Conservation (phyloP, 2,329 filamentous ascomycete genomes). For the Penicillium griseofulvum region DNA sequence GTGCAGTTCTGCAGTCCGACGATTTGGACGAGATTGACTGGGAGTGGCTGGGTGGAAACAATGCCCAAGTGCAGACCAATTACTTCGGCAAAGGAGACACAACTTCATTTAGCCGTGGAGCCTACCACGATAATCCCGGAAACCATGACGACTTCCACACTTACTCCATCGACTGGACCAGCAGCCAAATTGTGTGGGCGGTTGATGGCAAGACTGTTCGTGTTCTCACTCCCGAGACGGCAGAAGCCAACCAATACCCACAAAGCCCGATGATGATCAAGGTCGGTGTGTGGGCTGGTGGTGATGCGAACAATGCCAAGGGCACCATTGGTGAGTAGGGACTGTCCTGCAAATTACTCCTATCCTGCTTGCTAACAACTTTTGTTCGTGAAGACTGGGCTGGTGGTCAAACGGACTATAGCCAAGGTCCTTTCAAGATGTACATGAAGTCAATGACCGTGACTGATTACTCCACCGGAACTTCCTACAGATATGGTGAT, state of each 20-base stretch:
- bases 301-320: constrained; percentile 71
- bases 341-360: background rate
- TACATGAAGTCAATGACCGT: constrained; percentile 71
- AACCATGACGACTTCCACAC: constrained; percentile 78
- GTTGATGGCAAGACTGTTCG: constrained; percentile 76
- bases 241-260: constrained; percentile 73
- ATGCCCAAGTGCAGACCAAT: constrained; percentile 83
- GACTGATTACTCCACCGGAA: constrained; percentile 90
- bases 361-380: background rate
- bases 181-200: constrained; percentile 79
- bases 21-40: constrained; percentile 94
- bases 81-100: constrained; percentile 95
- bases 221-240: constrained; percentile 67
- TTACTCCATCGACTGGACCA: constrained; percentile 90
- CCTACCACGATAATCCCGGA: constrained; percentile 66
- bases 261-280: constrained; percentile 95
- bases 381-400: constrained; percentile 63
- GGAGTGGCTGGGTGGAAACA: constrained; percentile 85
- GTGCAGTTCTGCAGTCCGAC: constrained; percentile 86
- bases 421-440: constrained; percentile 82
- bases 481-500: constrained; percentile 77
- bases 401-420: constrained; percentile 79
- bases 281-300: constrained; percentile 88
- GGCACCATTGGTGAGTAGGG: constrained; percentile 70
- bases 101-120: constrained; percentile 79